These are phyloP conservation scores for Dendrothele bispora DNA, from an alignment of 768 basidiomycete species.

Conservation along the genomic window DNA sequence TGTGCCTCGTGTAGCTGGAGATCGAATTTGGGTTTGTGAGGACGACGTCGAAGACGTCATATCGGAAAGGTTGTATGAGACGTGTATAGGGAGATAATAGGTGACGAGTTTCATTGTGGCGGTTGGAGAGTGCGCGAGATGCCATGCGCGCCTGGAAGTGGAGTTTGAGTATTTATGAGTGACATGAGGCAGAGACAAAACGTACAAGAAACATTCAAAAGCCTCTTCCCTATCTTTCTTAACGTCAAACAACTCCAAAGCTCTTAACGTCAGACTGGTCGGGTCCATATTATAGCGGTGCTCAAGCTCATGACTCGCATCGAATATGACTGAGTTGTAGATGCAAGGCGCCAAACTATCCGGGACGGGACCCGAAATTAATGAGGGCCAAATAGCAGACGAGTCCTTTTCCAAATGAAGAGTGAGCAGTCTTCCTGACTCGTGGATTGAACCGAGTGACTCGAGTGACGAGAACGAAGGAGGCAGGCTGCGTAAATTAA, in stretches of 20 bases:
- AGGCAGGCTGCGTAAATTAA: slow-evolving; percentile 51
- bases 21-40: slow-evolving; percentile 22
- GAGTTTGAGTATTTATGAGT: neutral
- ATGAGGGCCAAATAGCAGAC: slow-evolving; percentile 80
- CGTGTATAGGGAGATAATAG: slow-evolving; percentile 56
- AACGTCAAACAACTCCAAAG: slow-evolving; percentile 72
- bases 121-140: slow-evolving; percentile 70
- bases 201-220: slow-evolving; percentile 80
- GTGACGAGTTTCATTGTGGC: slow-evolving; percentile 77
- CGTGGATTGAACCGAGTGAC: slow-evolving; percentile 71
- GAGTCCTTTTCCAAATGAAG: slow-evolving; percentile 80
- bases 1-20: slow-evolving; percentile 49
- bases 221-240: slow-evolving; percentile 74
- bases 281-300: slow-evolving; percentile 84
- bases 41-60: too few relatives aligned
- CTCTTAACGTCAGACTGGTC: slow-evolving; percentile 73
- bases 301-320: slow-evolving; percentile 51
- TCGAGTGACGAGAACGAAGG: slow-evolving; percentile 72
- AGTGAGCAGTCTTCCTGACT: slow-evolving; percentile 69
- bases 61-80: slow-evolving; percentile 40
- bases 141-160: slow-evolving; percentile 71
- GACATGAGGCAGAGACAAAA: slow-evolving; percentile 13
- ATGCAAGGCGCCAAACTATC: slow-evolving; percentile 48
- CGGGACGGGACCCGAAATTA: slow-evolving; percentile 75
- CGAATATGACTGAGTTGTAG: slow-evolving; percentile 52